Evolutionary conservation across 371 early-diverging fungal genomes (phyloP), one percentile per base, ranked within the genome.

Genomic region (Entomophthora muscae): DNA sequence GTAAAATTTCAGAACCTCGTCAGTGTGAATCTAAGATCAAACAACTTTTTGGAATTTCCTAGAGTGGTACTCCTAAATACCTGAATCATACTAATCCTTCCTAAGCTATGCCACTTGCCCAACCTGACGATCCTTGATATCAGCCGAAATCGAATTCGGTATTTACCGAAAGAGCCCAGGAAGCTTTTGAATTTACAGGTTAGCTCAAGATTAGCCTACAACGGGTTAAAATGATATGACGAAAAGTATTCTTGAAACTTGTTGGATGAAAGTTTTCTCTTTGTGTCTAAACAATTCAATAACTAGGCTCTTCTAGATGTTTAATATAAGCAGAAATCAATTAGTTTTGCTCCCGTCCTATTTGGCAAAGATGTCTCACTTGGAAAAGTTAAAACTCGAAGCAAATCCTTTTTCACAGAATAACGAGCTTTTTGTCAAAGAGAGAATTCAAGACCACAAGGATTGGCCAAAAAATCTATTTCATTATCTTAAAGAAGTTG

Each of bases 71-170:
- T n/a, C n/a, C 26, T 27, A 55, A 10, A 3, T 24, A 24, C 5
- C 10, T 55, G 55, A 55, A 5, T 10, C 10, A 12, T 3, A 10
- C 28, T 55, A 55, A 24, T 5, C 3, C 22, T 55, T 55, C 3
- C 22, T 28, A 17, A 66, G 66, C 28, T 66, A 13, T 66, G 66
- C 63, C 29, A 56, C 23, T 51, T 66, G 64, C 63, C 33, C 52
- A 66, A 33, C 60, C 32, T 66, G 21, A 55, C 62, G 53, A 63
- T 66, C 3, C 63, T 66, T 29, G 66, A 66, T 63, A 56, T 66
- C 27, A 66, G 66, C 52, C 62, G 56, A 31, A 66, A 66, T 52
- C 53, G 30, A 32, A 66, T 66, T 31, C 55, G 51, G 12, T 63
- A 63, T 17, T 29, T 66, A 26, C 66, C 66, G n/a, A 33, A 63